Conservation (phyloP, 2,329 filamentous ascomycete genomes). For the Pseudocercospora musae region DNA sequence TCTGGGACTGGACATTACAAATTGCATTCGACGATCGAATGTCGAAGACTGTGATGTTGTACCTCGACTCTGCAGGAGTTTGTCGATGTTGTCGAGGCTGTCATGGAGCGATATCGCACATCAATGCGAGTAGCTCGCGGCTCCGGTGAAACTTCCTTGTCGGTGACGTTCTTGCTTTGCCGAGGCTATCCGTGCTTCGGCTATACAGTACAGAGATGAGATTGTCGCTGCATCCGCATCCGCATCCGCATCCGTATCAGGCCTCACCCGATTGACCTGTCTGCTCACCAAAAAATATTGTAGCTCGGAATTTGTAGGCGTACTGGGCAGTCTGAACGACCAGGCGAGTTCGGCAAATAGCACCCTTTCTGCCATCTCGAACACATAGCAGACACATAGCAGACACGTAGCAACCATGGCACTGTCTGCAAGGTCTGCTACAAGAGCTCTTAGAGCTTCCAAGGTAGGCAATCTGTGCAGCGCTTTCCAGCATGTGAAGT, state of each 20-base stretch:
- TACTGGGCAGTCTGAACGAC: not conserved
- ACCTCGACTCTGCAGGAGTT: not conserved
- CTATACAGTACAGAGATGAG: no score
- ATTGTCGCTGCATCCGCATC: not conserved
- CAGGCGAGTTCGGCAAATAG: not conserved
- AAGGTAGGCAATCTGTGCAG: constrained; percentile 52
- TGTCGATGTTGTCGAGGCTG: not conserved
- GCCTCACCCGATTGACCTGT: not conserved
- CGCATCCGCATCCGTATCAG: no score
- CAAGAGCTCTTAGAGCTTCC: constrained; percentile 61
- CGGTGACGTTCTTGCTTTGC: not conserved
- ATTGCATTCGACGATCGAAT: not conserved
- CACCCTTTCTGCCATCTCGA: not conserved
- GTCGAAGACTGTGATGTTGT: not conserved
- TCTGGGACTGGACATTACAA: not conserved
- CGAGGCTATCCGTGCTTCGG: not conserved
- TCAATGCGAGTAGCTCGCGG: not conserved
- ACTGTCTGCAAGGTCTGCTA: constrained; percentile 60
- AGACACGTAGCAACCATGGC: constrained; percentile 50
- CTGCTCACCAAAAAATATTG: not conserved
- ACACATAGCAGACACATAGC: not conserved
- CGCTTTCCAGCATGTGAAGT: not conserved
- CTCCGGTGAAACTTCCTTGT: not conserved
- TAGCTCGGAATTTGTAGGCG: not conserved
- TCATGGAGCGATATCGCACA: constrained; percentile 10